Evolutionary conservation across 2,329 filamentous ascomycete species (phyloP).

Genomic region (Fusarium sp.): DNA sequence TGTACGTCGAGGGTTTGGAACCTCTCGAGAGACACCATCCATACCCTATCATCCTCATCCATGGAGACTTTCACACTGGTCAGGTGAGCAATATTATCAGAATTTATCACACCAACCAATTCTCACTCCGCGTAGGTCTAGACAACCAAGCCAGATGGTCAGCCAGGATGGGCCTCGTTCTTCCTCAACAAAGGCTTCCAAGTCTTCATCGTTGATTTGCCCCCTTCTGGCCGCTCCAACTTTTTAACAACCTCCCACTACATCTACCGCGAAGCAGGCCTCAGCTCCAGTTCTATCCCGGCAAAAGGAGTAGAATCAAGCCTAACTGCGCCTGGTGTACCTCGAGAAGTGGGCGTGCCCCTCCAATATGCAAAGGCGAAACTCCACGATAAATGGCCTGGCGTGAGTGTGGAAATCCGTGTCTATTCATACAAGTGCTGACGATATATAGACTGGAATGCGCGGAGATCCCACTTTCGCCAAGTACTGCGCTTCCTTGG

Average conservation of each 20-base stretch:
- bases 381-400: slow-evolving; percentile 54
- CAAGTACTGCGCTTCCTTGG: slow-evolving; percentile 57
- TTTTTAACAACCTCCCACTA: slow-evolving; percentile 35
- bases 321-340: slow-evolving; percentile 47
- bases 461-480: slow-evolving; percentile 60
- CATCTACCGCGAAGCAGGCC: slow-evolving; percentile 35
- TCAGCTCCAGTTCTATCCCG: slow-evolving; percentile 26
- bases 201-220: slow-evolving; percentile 57
- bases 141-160: slow-evolving; percentile 59
- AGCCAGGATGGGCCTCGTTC: slow-evolving; percentile 57
- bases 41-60: slow-evolving; percentile 48
- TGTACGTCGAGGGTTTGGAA: slow-evolving; percentile 51
- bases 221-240: slow-evolving; percentile 52
- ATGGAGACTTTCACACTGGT: slow-evolving; percentile 51
- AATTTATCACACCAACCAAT: fast-evolving
- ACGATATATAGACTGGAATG: slow-evolving; percentile 44
- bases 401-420: slow-evolving; percentile 29
- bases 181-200: slow-evolving; percentile 55
- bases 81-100: slow-evolving; percentile 35
- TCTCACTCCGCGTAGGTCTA: slow-evolving; percentile 46
- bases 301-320: slow-evolving; percentile 43
- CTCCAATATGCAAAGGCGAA: slow-evolving; percentile 41
- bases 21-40: slow-evolving; percentile 29
- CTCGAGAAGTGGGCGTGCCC: slow-evolving; percentile 11
- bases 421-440: not conserved